Conservation (phyloP, 2,329 filamentous ascomycete species). For the Endoconidiophora polonica region DNA sequence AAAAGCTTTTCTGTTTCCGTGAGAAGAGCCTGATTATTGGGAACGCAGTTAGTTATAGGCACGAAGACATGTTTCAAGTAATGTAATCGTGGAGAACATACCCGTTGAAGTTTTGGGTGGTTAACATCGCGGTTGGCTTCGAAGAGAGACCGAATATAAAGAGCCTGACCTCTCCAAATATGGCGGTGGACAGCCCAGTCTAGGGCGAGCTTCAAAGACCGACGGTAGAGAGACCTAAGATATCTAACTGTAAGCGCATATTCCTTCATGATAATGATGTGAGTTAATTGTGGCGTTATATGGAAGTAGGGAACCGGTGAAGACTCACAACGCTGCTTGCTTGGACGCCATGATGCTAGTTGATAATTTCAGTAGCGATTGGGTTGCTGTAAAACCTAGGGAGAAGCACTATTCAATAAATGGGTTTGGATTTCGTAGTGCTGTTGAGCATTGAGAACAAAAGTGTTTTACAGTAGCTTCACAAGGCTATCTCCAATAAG, state of each 20-base stretch:
- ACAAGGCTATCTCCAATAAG: background rate
- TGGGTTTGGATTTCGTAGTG: background rate
- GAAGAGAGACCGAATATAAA: slow-evolving; percentile 90
- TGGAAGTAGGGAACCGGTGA: background rate
- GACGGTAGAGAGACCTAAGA: slow-evolving; percentile 63
- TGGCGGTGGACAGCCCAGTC: slow-evolving; percentile 91
- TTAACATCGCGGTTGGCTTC: slow-evolving; percentile 78
- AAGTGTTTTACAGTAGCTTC: background rate
- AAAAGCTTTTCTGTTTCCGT: slow-evolving; percentile 77
- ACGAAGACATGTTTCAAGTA: background rate
- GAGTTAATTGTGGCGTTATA: background rate
- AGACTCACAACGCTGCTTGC: slow-evolving; percentile 34
- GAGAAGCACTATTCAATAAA: too few relatives aligned
- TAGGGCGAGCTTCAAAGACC: slow-evolving; percentile 78
- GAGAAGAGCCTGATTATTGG: slow-evolving; percentile 50
- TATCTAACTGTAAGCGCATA: background rate
- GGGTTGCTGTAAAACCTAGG: background rate
- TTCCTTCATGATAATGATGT: too few relatives aligned
- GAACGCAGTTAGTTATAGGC: background rate
- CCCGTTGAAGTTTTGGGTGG: slow-evolving; percentile 73
- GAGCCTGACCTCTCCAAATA: slow-evolving; percentile 85
- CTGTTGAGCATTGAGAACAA: background rate
- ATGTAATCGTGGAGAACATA: slow-evolving; percentile 24
- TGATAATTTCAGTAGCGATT: background rate
- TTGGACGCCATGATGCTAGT: slow-evolving; percentile 25